Evolutionary conservation across 257 asterid genomes (phyloP).

Genomic region (Solanum ahanhuiri): DNA sequence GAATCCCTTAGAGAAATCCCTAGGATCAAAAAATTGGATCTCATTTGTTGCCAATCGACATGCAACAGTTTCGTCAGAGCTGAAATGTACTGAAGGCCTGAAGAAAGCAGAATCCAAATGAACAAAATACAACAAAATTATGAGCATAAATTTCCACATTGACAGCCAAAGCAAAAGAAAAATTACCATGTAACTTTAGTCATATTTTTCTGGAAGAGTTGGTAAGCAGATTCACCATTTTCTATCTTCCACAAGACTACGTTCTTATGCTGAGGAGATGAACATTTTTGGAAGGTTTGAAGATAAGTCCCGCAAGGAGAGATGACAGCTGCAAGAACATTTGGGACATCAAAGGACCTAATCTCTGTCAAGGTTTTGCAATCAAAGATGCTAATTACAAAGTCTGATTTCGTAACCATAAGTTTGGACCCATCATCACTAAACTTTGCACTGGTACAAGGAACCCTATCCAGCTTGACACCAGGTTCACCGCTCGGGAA

Average conservation of each 20-base stretch:
- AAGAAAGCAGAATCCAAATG: not conserved
- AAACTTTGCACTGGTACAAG: constrained; percentile 57
- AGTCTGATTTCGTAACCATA: constrained; percentile 53
- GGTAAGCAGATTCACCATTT: constrained; percentile 64
- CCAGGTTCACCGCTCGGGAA: constrained; percentile 60
- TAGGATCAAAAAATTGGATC: constrained; percentile 66
- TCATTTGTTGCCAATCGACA: constrained; percentile 89
- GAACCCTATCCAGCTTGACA: constrained; percentile 40
- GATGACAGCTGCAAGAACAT: constrained; percentile 72
- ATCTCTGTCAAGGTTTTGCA: constrained; percentile 47
- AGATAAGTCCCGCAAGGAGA: constrained; percentile 80
- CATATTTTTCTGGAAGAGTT: constrained; percentile 70
- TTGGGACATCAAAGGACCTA: constrained; percentile 50
- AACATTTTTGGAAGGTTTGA: constrained; percentile 76
- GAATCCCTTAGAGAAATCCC: constrained; percentile 65
- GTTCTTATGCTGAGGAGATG: constrained; percentile 70
- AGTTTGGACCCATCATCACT: constrained; percentile 85
- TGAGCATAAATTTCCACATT: not conserved
- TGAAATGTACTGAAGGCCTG: constrained; percentile 76
- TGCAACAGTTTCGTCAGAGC: constrained; percentile 63
- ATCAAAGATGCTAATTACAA: constrained; percentile 44
- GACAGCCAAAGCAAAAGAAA: not conserved
- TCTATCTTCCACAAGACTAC: constrained; percentile 58
- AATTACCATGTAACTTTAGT: constrained; percentile 71
- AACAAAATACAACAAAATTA: not conserved